Conservation (phyloP, 257 asterid species). For the Capsicum pubescens region DNA sequence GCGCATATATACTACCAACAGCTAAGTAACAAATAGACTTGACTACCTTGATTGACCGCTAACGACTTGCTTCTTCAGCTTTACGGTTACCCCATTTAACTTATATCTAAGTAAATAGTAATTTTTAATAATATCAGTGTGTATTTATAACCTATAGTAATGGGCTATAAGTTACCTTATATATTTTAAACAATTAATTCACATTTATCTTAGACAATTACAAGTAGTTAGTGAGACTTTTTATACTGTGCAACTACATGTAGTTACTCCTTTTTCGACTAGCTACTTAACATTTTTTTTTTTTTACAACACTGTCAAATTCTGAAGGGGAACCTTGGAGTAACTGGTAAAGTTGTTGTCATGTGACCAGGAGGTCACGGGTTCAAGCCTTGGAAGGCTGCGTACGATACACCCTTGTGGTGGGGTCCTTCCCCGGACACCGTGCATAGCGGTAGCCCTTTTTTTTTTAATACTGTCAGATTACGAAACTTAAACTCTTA, state of each 20-base stretch:
- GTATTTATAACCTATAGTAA: neutral
- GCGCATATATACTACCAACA: neutral
- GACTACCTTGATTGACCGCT: slow-evolving; percentile 17
- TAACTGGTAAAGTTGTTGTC: no score
- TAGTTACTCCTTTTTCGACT: no score
- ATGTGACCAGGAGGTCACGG: no score
- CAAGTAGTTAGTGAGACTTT: neutral
- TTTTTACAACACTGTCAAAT: no score
- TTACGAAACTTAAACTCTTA: neutral
- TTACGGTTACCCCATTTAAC: neutral
- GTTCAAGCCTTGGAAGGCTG: no score
- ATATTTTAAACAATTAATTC: neutral
- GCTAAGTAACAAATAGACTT: slow-evolving; percentile 9
- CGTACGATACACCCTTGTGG: no score
- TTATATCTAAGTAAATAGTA: neutral
- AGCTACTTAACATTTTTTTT: no score
- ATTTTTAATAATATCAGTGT: neutral
- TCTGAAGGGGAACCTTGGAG: no score
- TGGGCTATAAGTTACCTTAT: neutral
- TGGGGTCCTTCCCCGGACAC: no score
- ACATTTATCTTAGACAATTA: neutral
- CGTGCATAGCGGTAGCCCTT: no score
- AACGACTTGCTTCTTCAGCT: neutral
- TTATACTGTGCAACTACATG: neutral
- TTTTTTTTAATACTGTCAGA: no score